Evolutionary conservation across 768 basidiomycete species (phyloP), one percentile per base, ranked within the genome.

Genomic region (Rhodotorula taiwanensis): DNA sequence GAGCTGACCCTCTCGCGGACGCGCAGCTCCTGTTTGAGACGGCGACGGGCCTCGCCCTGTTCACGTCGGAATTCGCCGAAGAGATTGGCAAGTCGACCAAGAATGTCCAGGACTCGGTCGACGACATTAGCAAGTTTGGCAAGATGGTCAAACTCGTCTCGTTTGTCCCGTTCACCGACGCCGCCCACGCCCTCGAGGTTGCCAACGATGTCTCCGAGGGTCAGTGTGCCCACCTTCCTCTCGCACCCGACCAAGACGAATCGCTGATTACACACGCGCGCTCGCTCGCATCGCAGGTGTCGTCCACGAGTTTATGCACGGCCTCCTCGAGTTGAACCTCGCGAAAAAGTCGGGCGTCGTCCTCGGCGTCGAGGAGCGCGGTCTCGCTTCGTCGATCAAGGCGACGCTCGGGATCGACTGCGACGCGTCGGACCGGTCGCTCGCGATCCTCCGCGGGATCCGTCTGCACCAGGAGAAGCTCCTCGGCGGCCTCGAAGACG

Each of bases 161-260:
- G 75, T 98, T 97, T 79, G 82, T 86, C 58, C 93, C 94, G 0
- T 98, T 94, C 81, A 89, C 89, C 76, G 70, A 71, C 56, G 70
- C 72, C 23, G 69, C 69, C 23, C 68, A 73, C 51, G 72, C 72
- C 39, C 80, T 98, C 70, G 91, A 97, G 79, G 97, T 95, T 71
- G 86, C 86, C 55, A 97, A 97, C 74, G 94, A 97, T 77, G 77
- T 98, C 21, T 95, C 93, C 15, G 93, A 97, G 81, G 91, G 94
- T 91, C 64, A 34, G 83, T 73, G 16, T 39, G 9, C 25, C 18
- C 27, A 4, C 7, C 21, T 33, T 30, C 21, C 23, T 21, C 36
- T 39, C 36, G 36, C n/a, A n/a, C n/a, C n/a, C n/a, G n/a, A n/a
- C n/a, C n/a, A n/a, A 39, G 36, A 10, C 36, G 9, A 9, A 10